Percentiles rank a stretch among this genome's conserved stretches.
phyloP scores from a whole-genome alignment of 176 grass and related monocot genomes.

The Sorghum bicolor region Sorghum_bicolor_NCBIv3 NC_012871.2:70495001-70495500 shows the following conservation, averaged over 20 bases:
- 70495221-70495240: conserved; percentile 77
- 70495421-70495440: conserved; percentile 99
- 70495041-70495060: background rate
- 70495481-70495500: background rate
- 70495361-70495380: conserved; percentile 84
- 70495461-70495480: conserved; percentile 67
- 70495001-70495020: background rate
- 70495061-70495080: background rate
- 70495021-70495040: conserved; percentile 18
- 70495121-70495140: background rate
- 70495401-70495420: conserved; percentile 56
- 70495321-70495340: conserved; percentile 74
- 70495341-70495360: conserved; percentile 97
- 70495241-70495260: conserved; percentile 81
- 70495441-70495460: conserved; percentile 98
- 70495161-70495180: background rate
- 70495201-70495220: conserved; percentile 77
- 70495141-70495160: conserved; percentile 11
- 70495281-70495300: conserved; percentile 89
- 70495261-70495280: conserved; percentile 83
- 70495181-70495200: conserved; percentile 58
- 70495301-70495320: conserved; percentile 81
- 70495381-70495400: conserved; percentile 56
- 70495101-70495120: background rate
- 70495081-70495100: background rate